These are phyloP conservation scores for Phanerochaete sordida DNA, from an alignment of 768 basidiomycete genomes.

Conservation along the genomic window DNA sequence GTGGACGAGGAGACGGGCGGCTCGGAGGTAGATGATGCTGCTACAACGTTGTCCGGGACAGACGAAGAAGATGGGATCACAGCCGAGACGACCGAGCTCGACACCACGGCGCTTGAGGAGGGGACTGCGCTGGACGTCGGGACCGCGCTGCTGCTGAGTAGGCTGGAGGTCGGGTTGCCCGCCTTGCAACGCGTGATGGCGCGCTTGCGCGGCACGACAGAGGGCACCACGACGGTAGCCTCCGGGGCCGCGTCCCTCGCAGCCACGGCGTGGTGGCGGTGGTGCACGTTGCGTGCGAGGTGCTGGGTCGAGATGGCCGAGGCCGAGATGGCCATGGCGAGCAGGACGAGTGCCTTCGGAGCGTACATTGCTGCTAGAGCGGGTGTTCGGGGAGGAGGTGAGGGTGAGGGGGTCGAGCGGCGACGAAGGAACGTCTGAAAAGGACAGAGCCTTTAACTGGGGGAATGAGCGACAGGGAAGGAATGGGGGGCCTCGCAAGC, in stretches of 20 bases:
- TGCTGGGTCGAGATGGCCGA: slow-evolving; percentile 37
- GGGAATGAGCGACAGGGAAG: slow-evolving; percentile 7
- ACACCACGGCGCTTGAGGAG: neutral
- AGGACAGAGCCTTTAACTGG: slow-evolving; percentile 8
- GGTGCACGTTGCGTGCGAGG: slow-evolving; percentile 31
- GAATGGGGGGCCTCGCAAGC: slow-evolving; percentile 13
- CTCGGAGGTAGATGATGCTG: neutral
- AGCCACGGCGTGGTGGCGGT: slow-evolving; percentile 43
- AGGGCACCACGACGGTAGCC: slow-evolving; percentile 7
- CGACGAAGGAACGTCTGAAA: slow-evolving; percentile 7
- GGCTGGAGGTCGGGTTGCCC: slow-evolving; percentile 3
- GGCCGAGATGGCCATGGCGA: slow-evolving; percentile 39
- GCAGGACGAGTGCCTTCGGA: slow-evolving; percentile 39
- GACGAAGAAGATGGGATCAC: slow-evolving; percentile 17
- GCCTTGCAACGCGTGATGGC: slow-evolving; percentile 20
- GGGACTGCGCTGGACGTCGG: slow-evolving; percentile 11
- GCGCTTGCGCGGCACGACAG: slow-evolving; percentile 13
- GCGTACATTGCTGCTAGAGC: slow-evolving; percentile 33
- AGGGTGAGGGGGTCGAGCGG: slow-evolving; percentile 8
- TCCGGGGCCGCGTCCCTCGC: slow-evolving; percentile 38
- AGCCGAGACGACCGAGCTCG: neutral
- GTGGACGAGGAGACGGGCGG: neutral
- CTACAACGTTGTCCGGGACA: slow-evolving; percentile 11
- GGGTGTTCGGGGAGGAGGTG: slow-evolving; percentile 2
- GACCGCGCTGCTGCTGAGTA: slow-evolving; percentile 4